Evolutionary conservation across 805 yeast genomes (phyloP), one percentile per base, ranked within the genome.

Genomic region (Yamadazyma endophytica): DNA sequence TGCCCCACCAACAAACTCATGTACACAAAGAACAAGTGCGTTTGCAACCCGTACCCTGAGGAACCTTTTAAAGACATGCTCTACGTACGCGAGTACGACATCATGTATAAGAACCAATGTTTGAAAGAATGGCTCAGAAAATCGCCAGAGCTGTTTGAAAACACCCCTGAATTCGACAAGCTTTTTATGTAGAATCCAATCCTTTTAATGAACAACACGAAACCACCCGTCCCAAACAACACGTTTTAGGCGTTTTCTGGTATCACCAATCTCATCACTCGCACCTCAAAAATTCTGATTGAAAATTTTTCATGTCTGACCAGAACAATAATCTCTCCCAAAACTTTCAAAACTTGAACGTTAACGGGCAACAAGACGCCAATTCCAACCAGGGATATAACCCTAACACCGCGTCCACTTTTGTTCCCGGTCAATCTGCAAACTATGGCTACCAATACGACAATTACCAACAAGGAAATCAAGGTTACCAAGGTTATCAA

Each of bases 341-440:
- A 39, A 68, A 64, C 42, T 48, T 73, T 46, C 68, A 61, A 40
- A 62, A 70, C 41, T 44, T 68, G 37, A 58, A 64, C 35, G 36
- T 73, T 41, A 57, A 52, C 18, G 54, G 44, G 20, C 43, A 33
- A 5, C 31, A 36, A 11, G 40, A 44, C 31, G 64, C 57, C 28
- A 67, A 46, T 23, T 50, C 41, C 19, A 41, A 42, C 18, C 49
- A 35, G 26, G 32, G 51, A 29, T 75, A 49, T 56, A 73, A 77
- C 44, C 77, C 82, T 18, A 65, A 61, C 40, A 63, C 61, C 22
- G 71, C 72, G 8, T 65, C 66, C 39, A 29, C 73, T 9, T 74
- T 75, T 54, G 73, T 71, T 33, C 77, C 78, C 21, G 56, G 44
- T 23, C 52, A 24, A 65, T 49, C 36, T n/a, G n/a, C n/a, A n/a